phyloP scores from a whole-genome alignment of 106 monocot genomes.

The Allium sativum region DNA sequence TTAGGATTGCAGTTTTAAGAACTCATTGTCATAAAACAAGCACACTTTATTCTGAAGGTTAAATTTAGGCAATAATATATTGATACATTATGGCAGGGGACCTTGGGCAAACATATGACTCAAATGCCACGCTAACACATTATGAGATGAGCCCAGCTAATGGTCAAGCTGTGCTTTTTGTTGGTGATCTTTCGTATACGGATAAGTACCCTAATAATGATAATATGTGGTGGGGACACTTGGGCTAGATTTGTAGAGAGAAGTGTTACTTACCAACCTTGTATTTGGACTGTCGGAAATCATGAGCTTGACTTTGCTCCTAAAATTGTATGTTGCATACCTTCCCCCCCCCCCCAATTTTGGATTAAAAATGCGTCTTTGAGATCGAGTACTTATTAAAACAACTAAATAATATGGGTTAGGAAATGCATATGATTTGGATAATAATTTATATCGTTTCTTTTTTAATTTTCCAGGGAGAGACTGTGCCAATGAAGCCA shows the following conservation, averaged over 20 bases:
- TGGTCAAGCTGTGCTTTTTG: slow-evolving; percentile 57
- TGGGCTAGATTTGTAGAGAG: slow-evolving; percentile 85
- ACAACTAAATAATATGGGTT: no score
- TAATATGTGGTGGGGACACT: slow-evolving; percentile 83
- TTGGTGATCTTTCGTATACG: slow-evolving; percentile 76
- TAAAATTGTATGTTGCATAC: slow-evolving; percentile 39
- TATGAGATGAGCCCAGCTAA: slow-evolving; percentile 40
- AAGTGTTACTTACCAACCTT: slow-evolving; percentile 70
- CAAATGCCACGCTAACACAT: slow-evolving; percentile 62
- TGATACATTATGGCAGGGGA: slow-evolving; percentile 18
- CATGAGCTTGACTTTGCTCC: slow-evolving; percentile 83
- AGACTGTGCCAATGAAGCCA: no score
- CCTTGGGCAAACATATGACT: slow-evolving; percentile 76
- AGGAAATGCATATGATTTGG: no score
- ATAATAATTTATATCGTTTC: no score
- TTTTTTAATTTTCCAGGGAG: no score
- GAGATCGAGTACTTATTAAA: no score
- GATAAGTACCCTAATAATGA: slow-evolving; percentile 64
- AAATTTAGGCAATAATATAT: no score
- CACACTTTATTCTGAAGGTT: no score
- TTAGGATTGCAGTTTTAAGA: no score
- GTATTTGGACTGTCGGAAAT: slow-evolving; percentile 87
- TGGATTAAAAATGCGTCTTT: no score
- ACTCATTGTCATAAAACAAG: no score
- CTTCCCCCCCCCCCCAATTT: no score